A percentile compares a stretch with the other conserved stretches of the same genome.
Evolutionary conservation across 2,329 filamentous ascomycete genomes (phyloP).

Genomic region (Ramularia endophylla): DNA sequence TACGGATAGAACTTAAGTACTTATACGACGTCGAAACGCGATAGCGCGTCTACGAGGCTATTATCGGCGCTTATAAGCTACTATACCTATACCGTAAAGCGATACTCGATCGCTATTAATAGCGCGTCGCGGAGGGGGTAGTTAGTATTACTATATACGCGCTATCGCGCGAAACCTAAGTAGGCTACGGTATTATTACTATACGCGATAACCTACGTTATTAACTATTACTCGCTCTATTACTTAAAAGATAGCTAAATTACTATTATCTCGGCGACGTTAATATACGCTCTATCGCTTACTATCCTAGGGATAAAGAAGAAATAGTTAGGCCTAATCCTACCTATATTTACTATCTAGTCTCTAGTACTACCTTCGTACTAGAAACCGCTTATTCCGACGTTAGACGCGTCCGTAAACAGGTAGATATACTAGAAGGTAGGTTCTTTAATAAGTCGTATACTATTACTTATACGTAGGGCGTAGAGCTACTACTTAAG

Average conservation of each 20-base stretch:
- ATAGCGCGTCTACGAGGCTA: background rate
- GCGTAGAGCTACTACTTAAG: background rate
- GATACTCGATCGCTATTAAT: background rate
- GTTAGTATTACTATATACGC: constrained; percentile 1
- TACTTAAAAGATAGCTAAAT: background rate
- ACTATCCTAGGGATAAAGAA: background rate
- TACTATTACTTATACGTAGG: background rate
- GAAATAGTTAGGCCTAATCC: background rate
- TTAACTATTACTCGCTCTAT: background rate
- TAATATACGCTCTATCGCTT: background rate
- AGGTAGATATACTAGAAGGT: background rate
- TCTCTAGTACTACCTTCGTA: background rate
- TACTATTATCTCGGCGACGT: background rate
- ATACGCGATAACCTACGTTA: background rate
- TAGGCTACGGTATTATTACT: background rate
- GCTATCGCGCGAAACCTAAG: background rate
- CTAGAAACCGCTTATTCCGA: background rate
- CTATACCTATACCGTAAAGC: background rate
- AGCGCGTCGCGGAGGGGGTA: background rate
- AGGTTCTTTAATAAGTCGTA: background rate
- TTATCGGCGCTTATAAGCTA: background rate
- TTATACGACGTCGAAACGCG: background rate
- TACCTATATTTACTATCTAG: background rate
- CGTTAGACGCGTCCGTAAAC: background rate
- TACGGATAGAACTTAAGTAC: background rate